Evolutionary conservation across 306 rosid species (phyloP).

Genomic region (Rosa lucieae): DNA sequence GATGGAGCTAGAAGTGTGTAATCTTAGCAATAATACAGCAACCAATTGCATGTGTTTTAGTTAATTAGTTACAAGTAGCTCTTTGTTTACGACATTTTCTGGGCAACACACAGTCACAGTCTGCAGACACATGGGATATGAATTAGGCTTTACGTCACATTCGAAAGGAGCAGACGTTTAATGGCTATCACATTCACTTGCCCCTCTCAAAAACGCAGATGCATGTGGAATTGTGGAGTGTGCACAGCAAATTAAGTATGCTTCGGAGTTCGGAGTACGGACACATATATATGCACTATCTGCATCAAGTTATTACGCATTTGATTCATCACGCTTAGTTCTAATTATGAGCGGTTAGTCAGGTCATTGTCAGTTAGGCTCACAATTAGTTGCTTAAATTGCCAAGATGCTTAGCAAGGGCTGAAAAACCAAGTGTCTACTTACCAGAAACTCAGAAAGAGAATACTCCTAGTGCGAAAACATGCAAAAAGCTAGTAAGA

Average conservation of each 20-base stretch:
- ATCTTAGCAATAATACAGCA: slow-evolving; percentile 3
- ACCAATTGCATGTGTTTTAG: not conserved
- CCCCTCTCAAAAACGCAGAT: not conserved
- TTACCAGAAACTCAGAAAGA: not conserved
- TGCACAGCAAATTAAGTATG: not conserved
- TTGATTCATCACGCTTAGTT: not conserved
- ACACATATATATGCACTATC: not conserved
- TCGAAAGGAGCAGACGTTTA: slow-evolving; percentile 8
- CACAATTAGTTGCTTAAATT: not conserved
- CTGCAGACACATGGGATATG: slow-evolving; percentile 12
- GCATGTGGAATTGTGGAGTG: slow-evolving; percentile 22
- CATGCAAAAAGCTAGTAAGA: not conserved
- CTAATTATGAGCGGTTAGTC: not conserved
- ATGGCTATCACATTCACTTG: slow-evolving; percentile 26
- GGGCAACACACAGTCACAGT: slow-evolving; percentile 2
- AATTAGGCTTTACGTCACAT: slow-evolving; percentile 24
- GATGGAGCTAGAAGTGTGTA: not conserved
- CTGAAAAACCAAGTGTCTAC: not conserved
- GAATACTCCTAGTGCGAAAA: not conserved
- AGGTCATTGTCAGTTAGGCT: not conserved
- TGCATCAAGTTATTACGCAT: not conserved
- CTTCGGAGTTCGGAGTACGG: not conserved
- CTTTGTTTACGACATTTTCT: not conserved
- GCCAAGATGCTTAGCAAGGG: not conserved
- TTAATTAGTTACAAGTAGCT: slow-evolving; percentile 2